A percentile compares a stretch with the other conserved stretches of the same genome.
phyloP scores from a whole-genome alignment of 2,329 filamentous ascomycete genomes.

The Gaeumannomyces sp. region DNA sequence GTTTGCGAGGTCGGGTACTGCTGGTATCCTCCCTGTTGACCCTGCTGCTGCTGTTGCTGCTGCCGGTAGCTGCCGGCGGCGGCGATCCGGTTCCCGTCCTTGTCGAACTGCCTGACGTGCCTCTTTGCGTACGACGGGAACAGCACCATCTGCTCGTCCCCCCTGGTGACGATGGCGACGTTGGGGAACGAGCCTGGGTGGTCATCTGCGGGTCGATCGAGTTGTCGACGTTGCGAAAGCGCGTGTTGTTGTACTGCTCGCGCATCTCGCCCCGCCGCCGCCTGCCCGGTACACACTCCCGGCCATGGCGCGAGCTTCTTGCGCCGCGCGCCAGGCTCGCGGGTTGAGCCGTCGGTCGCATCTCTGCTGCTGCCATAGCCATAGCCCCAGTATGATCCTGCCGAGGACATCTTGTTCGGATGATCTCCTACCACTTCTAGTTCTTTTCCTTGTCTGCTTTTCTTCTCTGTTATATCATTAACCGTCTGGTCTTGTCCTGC shows the following conservation, averaged over 20 bases:
- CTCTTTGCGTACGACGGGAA: conserved; percentile 89
- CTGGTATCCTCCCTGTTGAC: conserved; percentile 16
- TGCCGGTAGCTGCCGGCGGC: conserved; percentile 27
- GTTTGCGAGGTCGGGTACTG: conserved; percentile 26
- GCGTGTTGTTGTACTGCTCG: conserved; percentile 52
- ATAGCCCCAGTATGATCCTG: conserved; percentile 15
- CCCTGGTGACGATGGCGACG: conserved; percentile 70
- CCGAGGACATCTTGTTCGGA: background rate
- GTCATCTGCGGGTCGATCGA: conserved; percentile 31
- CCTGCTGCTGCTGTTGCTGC: conserved; percentile 24
- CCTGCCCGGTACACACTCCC: conserved; percentile 51
- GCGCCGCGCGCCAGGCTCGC: conserved; percentile 65
- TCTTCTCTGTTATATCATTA: background rate
- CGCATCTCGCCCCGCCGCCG: conserved; percentile 49
- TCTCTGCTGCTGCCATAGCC: conserved; percentile 18
- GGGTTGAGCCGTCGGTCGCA: conserved; percentile 23
- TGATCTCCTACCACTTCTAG: background rate
- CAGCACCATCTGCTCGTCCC: conserved; percentile 85
- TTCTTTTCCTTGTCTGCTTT: conserved; percentile 3
- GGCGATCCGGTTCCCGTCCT: conserved; percentile 27
- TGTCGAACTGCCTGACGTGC: conserved; percentile 59
- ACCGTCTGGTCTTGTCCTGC: background rate
- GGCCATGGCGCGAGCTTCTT: conserved; percentile 66
- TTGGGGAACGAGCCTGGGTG: conserved; percentile 76
- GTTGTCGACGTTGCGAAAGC: conserved; percentile 30